Evolutionary conservation across 2,329 filamentous ascomycete species (phyloP).

Genomic region (Leptographium lundbergii): DNA sequence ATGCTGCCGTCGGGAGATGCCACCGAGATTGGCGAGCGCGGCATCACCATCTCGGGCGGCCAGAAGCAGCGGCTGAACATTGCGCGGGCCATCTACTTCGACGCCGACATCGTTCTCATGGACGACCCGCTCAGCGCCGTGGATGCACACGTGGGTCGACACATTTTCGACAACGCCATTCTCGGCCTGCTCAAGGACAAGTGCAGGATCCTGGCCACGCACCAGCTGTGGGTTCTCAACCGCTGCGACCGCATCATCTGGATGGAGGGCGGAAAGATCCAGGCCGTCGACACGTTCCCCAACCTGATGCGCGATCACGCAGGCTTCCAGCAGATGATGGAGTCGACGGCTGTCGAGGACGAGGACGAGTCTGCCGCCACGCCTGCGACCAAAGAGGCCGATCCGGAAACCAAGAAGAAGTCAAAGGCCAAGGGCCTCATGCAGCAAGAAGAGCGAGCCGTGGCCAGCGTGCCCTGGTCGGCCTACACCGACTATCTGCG

Average conservation of each 20-base stretch:
- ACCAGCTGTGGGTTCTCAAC: slow-evolving; percentile 85
- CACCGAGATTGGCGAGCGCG: slow-evolving; percentile 90
- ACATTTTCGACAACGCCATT: slow-evolving; percentile 90
- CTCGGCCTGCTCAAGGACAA: slow-evolving; percentile 79
- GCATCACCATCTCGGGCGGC: slow-evolving; percentile 88
- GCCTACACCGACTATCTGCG: slow-evolving; percentile 69
- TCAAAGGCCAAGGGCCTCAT: slow-evolving; percentile 53
- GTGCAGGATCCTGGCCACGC: slow-evolving; percentile 82
- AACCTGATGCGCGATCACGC: slow-evolving; percentile 70
- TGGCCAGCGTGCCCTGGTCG: slow-evolving; percentile 64
- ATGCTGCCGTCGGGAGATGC: slow-evolving; percentile 83
- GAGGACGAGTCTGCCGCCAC: slow-evolving; percentile 36
- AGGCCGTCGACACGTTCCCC: slow-evolving; percentile 78
- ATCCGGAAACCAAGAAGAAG: slow-evolving; percentile 33
- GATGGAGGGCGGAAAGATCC: slow-evolving; percentile 77
- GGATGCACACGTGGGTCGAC: slow-evolving; percentile 56
- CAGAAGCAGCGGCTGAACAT: slow-evolving; percentile 95
- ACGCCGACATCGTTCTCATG: slow-evolving; percentile 55
- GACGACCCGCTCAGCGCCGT: slow-evolving; percentile 59
- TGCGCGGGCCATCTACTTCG: slow-evolving; percentile 64
- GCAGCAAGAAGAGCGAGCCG: slow-evolving; percentile 59
- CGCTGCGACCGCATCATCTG: slow-evolving; percentile 86
- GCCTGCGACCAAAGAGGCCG: slow-evolving; percentile 20
- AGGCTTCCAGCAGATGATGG: slow-evolving; percentile 76
- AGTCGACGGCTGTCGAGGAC: slow-evolving; percentile 64